Conservation (phyloP, 495 filamentous ascomycete genomes). For the Hypoxylon perforatum region DNA sequence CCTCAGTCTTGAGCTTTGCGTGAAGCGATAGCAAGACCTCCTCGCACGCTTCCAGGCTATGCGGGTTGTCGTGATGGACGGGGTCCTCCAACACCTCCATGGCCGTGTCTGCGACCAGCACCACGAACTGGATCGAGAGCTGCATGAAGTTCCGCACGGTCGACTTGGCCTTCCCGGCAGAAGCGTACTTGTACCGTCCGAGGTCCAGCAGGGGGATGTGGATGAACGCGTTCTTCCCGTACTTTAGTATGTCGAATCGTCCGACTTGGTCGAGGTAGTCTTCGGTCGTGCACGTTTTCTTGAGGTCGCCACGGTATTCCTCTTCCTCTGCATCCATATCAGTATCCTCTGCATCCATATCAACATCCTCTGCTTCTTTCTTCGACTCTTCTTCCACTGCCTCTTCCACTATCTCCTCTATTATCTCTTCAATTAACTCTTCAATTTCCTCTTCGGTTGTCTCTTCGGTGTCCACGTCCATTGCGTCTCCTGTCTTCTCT, state of each 20-base stretch:
- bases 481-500: too few relatives aligned
- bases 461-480: too few relatives aligned
- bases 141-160: not conserved
- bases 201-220: slow-evolving; percentile 7
- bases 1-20: not conserved
- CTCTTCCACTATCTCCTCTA: too few relatives aligned
- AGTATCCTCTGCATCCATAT: too few relatives aligned
- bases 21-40: not conserved
- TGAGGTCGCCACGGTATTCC: not conserved
- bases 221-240: not conserved
- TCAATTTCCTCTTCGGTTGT: too few relatives aligned
- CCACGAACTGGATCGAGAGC: not conserved
- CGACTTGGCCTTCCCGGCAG: not conserved
- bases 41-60: not conserved
- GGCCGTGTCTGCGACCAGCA: not conserved
- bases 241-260: not conserved
- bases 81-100: not conserved
- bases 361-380: too few relatives aligned
- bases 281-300: not conserved
- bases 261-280: not conserved
- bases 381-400: too few relatives aligned
- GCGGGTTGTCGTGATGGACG: not conserved
- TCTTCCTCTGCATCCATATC: too few relatives aligned
- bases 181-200: not conserved
- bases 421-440: too few relatives aligned